Evolutionary conservation across 1,139 yeast species (phyloP), one percentile per base, ranked within the genome.

Genomic region (Hyphopichia buzzinii): DNA sequence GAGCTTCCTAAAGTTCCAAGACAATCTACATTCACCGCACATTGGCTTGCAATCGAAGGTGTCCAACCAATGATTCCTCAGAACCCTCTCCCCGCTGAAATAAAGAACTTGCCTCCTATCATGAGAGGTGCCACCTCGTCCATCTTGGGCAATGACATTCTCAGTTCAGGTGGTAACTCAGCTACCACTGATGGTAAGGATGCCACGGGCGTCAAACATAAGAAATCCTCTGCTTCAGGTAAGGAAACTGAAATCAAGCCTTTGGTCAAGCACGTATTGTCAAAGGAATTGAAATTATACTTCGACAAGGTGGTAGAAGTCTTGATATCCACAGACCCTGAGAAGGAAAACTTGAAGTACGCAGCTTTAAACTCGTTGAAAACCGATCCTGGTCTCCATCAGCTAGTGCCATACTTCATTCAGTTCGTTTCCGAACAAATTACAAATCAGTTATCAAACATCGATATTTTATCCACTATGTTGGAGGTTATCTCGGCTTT

Each of bases 21-120:
- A 41, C 83, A 85, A 41, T 82, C 95, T 1, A 82, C 96, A 0
- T 90, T 86, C 57, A 88, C 97, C 0, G 96, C 97, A 2, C 99
- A 94, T 59, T 94, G 99, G 98, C 72, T 94, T 29, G 97, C 98
- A 1, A 87, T 94, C 40, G 99, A 94, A 62, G 99, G 99, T 37
- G 96, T 94, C 3, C 99, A 94, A 56, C 98, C 99, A 1, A 84
- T 94, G 36, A 92, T 94, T 39, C 95, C 97, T 2, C 98, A 94
- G 62, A 94, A 94, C 62, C 99, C 99, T 25, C 77, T 85, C 31
- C 79, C 90, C 17, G 73, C 81, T 29, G 95, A 84, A 49, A 79
- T 84, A 38, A 80, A 79, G 52, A 70, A 72, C 36, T 57, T 83
- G 17, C 82, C 86, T 29, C 84, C 90, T 2, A 67, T 78, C 13